These are phyloP conservation scores for Durusdinium trenchii DNA, from an alignment of 73 alveolate genomes.

Conservation along the genomic window DNA sequence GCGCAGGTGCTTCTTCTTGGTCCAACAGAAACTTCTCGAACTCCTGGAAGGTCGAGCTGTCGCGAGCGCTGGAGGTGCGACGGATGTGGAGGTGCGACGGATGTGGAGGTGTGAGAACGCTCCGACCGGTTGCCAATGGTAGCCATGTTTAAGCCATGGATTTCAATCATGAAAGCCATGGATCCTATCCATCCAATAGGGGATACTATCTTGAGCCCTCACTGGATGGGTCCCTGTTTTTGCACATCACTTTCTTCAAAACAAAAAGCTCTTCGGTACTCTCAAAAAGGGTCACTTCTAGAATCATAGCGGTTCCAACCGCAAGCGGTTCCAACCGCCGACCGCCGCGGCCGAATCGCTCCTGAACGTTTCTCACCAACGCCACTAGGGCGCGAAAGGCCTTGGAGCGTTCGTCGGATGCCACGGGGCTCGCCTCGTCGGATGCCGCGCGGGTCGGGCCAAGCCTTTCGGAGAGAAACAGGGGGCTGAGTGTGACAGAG, in stretches of 20 bases:
- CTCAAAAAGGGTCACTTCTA: neutral
- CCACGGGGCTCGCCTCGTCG: constrained; percentile 30
- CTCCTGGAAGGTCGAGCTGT: constrained; percentile 10
- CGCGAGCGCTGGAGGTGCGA: neutral
- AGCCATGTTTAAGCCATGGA: neutral
- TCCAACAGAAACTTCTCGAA: constrained; percentile 66
- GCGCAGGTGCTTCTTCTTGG: constrained; percentile 12
- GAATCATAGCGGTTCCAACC: too few species aligned
- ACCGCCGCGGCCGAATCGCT: neutral
- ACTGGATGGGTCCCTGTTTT: neutral
- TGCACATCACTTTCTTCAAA: too few species aligned
- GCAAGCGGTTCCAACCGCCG: neutral
- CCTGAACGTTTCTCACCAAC: constrained; percentile 90
- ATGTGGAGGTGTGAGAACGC: neutral
- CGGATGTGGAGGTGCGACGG: neutral
- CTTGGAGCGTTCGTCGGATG: constrained; percentile 83
- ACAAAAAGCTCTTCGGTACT: neutral
- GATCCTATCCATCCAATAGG: too few species aligned
- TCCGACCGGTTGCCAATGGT: neutral
- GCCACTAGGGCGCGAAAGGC: constrained; percentile 88
- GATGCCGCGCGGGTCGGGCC: neutral
- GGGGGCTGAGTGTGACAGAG: neutral
- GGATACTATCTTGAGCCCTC: neutral
- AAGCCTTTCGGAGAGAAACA: neutral
- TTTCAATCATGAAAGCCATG: too few species aligned